phyloP scores from a whole-genome alignment of 139 green algal species.

The Coelastrella sp. region DNA sequence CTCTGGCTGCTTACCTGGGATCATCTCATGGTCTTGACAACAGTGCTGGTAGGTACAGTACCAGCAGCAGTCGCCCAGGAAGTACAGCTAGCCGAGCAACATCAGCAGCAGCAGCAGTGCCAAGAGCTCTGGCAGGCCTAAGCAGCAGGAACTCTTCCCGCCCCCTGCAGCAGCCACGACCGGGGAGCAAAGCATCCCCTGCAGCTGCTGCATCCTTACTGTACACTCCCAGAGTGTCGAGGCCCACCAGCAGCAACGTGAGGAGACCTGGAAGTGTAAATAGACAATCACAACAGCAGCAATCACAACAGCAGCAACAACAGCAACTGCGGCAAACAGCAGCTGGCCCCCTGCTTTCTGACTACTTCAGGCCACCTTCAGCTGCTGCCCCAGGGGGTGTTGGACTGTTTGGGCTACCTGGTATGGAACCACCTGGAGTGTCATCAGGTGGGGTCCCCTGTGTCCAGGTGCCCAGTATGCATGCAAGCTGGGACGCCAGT shows the following conservation, averaged over 20 bases:
- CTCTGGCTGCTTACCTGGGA: background rate
- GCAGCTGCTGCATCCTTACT: background rate
- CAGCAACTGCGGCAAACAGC: background rate
- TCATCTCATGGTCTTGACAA: background rate
- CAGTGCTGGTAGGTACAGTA: constrained; percentile 3
- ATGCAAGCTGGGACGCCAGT: constrained; percentile 33
- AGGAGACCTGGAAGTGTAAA: background rate
- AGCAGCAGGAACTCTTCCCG: background rate
- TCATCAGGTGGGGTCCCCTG: background rate
- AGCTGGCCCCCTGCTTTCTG: constrained; percentile 26
- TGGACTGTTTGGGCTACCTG: constrained; percentile 22
- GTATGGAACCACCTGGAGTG: constrained; percentile 13
- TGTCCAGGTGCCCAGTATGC: constrained; percentile 1
- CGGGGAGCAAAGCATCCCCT: background rate
- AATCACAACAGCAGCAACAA: background rate
- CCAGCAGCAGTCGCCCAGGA: constrained; percentile 24
- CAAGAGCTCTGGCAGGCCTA: background rate
- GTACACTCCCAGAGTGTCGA: background rate
- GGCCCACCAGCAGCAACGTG: constrained; percentile 23
- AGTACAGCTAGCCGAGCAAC: background rate
- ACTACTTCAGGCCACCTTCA: constrained; percentile 45
- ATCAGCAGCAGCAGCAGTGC: background rate
- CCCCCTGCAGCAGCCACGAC: constrained; percentile 26
- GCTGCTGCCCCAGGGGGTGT: constrained; percentile 34
- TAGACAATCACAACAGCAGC: background rate